Evolutionary conservation across 2,329 filamentous ascomycete genomes (phyloP).

Genomic region (Calonectria pteridis): DNA sequence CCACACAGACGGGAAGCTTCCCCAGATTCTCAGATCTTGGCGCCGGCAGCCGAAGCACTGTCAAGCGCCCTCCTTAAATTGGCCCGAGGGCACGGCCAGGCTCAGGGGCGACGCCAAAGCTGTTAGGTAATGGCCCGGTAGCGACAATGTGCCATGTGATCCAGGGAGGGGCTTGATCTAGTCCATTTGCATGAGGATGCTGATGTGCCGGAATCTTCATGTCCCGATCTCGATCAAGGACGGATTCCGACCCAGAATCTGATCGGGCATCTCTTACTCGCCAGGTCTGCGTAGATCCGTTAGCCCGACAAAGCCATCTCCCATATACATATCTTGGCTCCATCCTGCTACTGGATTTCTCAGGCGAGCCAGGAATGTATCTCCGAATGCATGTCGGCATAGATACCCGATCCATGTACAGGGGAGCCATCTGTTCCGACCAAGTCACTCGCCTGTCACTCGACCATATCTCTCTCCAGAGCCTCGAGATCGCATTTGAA

Average conservation of each 20-base stretch:
- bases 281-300: not conserved
- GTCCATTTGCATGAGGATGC: conserved; percentile 3
- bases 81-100: conserved; percentile 8
- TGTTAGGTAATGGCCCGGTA: conserved; percentile 33
- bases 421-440: not conserved
- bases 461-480: not conserved
- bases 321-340: not conserved
- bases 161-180: not conserved
- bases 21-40: conserved; percentile 30
- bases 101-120: conserved; percentile 19
- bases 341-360: not conserved
- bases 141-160: not conserved
- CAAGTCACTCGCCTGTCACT: not conserved
- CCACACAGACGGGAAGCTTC: conserved; percentile 7
- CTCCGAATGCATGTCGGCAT: not conserved
- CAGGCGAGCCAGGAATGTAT: not conserved
- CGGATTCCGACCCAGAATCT: not conserved
- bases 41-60: not conserved
- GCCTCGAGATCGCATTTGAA: not conserved
- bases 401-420: not conserved
- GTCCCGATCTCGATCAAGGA: not conserved
- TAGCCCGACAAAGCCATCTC: not conserved
- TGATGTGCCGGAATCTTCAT: not conserved
- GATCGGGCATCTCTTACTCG: not conserved
- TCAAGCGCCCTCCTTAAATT: conserved; percentile 5